A percentile compares a stretch with the other conserved stretches of the same genome.
phyloP scores from a whole-genome alignment of 2,329 filamentous ascomycete species.

The Paecilomyces formosus region DNA sequence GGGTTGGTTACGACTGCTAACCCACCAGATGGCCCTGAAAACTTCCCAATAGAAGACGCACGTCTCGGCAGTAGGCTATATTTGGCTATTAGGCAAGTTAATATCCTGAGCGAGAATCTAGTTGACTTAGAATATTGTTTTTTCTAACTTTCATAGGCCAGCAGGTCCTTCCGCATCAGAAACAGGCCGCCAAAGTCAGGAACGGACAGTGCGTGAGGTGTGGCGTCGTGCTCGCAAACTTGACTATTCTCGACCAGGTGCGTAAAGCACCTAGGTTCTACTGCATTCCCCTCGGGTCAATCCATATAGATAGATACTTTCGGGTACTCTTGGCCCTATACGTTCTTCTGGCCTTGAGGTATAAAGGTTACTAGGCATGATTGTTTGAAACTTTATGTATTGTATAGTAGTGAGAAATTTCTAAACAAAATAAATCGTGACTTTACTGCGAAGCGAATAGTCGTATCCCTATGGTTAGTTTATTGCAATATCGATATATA shows the following conservation, averaged over 20 bases:
- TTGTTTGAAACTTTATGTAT: too few species aligned
- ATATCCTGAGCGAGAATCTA: background rate
- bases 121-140: background rate
- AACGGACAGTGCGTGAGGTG: slow-evolving; percentile 62
- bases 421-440: too few species aligned
- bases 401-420: too few species aligned
- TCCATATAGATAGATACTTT: too few species aligned
- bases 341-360: too few species aligned
- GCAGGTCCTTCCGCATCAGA: slow-evolving; percentile 56
- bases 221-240: slow-evolving; percentile 62
- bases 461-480: too few species aligned
- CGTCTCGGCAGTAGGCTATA: slow-evolving; percentile 62
- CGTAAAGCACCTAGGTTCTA: slow-evolving; percentile 21
- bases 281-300: too few species aligned
- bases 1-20: slow-evolving; percentile 68
- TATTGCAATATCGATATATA: too few species aligned
- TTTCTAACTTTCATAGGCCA: slow-evolving; percentile 35
- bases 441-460: too few species aligned
- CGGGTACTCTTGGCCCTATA: too few species aligned
- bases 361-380: too few species aligned
- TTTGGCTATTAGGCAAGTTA: slow-evolving; percentile 55
- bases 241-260: slow-evolving; percentile 61
- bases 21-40: slow-evolving; percentile 53
- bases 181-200: slow-evolving; percentile 59
- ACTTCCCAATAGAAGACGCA: slow-evolving; percentile 51